Evolutionary conservation across 352 stramenopile species (phyloP), one percentile per base, ranked within the genome.

Genomic region (Thraustochytrium striatum): DNA sequence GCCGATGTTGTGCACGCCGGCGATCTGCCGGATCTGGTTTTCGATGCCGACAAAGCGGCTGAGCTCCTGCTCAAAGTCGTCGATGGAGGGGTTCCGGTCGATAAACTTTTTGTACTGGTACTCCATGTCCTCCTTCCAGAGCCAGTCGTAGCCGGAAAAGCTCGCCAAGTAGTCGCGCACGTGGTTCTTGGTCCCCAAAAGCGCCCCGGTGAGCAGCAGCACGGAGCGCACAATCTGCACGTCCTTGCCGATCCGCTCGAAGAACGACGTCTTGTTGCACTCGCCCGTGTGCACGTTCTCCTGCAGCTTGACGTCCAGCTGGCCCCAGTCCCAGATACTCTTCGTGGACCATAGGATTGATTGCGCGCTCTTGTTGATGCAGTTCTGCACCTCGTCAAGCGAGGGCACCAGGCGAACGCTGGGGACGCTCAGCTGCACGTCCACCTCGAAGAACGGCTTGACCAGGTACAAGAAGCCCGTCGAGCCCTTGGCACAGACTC

Each of bases 111-210:
- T 89, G 79, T 98, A 99, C 32, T 90, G 87, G 11, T 87, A 87
- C 84, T 98, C 93, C 83, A 98, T 98, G 82, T 98, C 92, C 36
- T 95, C 91, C 87, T 97, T 96, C 95, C 95, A 99, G 0, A 99
- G 86, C 95, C 95, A 99, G 82, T 98, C 91, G 85, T 98, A 98
- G 68, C 92, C 86, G 43, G 88, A 87, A 80, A 98, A 99, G 21
- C 91, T 96, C 16, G 88, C 87, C 1, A 99, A 86, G 75, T 98
- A 99, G 80, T 98, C 94, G 35, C 91, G 93, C 41, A 98, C 95
- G 69, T 96, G 97, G 83, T 98, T 98, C 2, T 93, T 89, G 21
- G 98, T 89, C 3, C 94, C 94, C 82, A 98, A 94, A n/a, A 98
- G 92, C 68, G 93, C 97, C 3, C 95, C 95, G 0, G 95, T 98